Percentiles rank a stretch among this genome's conserved stretches.
These are phyloP conservation scores for Mortierella sp. DNA, from an alignment of 371 early-diverging fungal species.

Conservation along the genomic window DNA sequence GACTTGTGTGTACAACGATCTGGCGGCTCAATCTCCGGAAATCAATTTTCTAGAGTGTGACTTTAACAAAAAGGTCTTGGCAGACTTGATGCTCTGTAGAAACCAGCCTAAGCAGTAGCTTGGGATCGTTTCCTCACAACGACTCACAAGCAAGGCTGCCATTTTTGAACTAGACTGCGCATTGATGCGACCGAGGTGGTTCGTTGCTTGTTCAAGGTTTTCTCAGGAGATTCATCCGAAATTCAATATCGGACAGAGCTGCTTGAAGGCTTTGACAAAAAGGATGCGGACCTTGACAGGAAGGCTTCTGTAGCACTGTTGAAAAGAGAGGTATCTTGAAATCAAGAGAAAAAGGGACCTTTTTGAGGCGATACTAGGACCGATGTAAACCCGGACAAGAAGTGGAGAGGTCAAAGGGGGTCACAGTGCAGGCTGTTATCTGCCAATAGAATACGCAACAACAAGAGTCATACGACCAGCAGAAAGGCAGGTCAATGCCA, in stretches of 20 bases:
- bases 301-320: conserved; percentile 13
- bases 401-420: conserved; percentile 22
- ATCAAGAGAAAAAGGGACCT: conserved; percentile 22
- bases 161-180: too few species aligned
- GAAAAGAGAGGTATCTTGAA: conserved; percentile 17
- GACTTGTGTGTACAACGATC: too few species aligned
- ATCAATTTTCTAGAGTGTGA: too few species aligned
- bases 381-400: conserved; percentile 21
- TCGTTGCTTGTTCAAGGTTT: too few species aligned
- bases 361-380: conserved; percentile 21
- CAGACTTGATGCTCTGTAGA: too few species aligned
- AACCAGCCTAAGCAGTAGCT: too few species aligned
- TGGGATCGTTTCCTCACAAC: too few species aligned
- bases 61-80: too few species aligned
- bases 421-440: conserved; percentile 21
- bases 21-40: too few species aligned
- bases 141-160: too few species aligned
- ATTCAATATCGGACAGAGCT: conserved; percentile 15
- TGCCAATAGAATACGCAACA: conserved; percentile 27
- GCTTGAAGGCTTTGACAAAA: conserved; percentile 14
- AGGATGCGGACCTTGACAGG: conserved; percentile 13
- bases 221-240: too few species aligned
- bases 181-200: too few species aligned
- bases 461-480: conserved; percentile 32
- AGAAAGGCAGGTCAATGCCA: conserved; percentile 20